Evolutionary conservation across 805 yeast genomes (phyloP).

Genomic region (Metschnikowia reukaufii): DNA sequence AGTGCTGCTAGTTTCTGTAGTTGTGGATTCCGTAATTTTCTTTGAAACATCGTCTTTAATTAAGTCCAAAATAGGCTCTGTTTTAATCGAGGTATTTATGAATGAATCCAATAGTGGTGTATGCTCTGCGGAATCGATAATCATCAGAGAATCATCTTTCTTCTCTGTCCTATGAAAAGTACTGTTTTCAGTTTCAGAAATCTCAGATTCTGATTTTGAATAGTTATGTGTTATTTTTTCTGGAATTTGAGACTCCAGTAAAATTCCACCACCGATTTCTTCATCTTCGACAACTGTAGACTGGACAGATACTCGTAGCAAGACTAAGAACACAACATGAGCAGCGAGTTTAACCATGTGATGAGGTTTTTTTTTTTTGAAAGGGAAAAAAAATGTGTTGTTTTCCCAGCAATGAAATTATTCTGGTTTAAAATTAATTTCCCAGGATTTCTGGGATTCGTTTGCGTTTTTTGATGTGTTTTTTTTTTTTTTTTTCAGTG

Average conservation of each 20-base stretch:
- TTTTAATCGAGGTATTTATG: not conserved
- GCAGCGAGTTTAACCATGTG: conserved; percentile 3
- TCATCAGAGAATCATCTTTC: not conserved
- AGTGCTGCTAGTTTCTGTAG: not conserved
- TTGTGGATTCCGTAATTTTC: not conserved
- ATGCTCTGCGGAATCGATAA: not conserved
- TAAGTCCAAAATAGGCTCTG: no score
- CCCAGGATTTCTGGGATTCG: not conserved
- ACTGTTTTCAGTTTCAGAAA: not conserved
- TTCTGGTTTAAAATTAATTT: no score
- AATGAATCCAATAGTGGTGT: not conserved
- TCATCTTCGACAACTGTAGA: not conserved
- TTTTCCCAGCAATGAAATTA: not conserved
- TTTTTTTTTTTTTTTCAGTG: not conserved
- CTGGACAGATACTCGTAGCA: conserved; percentile 1
- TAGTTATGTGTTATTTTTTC: not conserved
- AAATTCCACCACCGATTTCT: not conserved
- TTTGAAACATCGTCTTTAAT: no score
- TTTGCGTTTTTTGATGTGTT: not conserved
- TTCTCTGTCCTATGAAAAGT: not conserved
- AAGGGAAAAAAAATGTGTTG: no score
- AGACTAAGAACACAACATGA: conserved; percentile 3
- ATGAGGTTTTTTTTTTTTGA: no score
- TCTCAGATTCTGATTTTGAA: not conserved
- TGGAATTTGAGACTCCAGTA: not conserved